phyloP scores from a whole-genome alignment of 352 stramenopile species.

The Phytophthora brassicae region DNA sequence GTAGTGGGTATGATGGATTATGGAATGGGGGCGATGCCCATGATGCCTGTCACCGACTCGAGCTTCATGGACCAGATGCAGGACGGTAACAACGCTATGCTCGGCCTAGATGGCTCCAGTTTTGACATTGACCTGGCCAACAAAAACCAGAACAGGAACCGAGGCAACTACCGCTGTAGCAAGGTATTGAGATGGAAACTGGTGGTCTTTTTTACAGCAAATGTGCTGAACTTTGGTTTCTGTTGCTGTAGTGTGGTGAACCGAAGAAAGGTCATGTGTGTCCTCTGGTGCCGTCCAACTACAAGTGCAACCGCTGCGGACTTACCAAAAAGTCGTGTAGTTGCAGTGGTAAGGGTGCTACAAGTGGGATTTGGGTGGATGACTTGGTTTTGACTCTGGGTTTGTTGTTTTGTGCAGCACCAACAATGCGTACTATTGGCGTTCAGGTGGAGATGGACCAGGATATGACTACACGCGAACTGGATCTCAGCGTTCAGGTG shows the following conservation, averaged over 20 bases:
- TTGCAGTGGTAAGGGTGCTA: constrained; percentile 50
- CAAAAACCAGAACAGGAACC: constrained; percentile 80
- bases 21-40: constrained; percentile 49
- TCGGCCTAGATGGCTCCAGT: constrained; percentile 17
- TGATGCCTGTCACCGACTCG: constrained; percentile 31
- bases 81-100: constrained; percentile 33
- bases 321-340: constrained; percentile 77
- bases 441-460: constrained; percentile 81
- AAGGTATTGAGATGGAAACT: constrained; percentile 42
- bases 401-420: constrained; percentile 32
- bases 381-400: constrained; percentile 3
- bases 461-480: constrained; percentile 75
- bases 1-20: constrained; percentile 59
- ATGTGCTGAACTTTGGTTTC: neutral
- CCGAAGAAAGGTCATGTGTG: constrained; percentile 88
- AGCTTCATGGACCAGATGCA: constrained; percentile 65
- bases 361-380: neutral
- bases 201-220: neutral
- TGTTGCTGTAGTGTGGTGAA: constrained; percentile 62
- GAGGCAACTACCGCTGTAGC: constrained; percentile 86
- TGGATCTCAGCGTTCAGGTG: constrained; percentile 80
- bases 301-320: constrained; percentile 78
- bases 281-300: constrained; percentile 78
- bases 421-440: constrained; percentile 61
- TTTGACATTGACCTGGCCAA: constrained; percentile 48